These are phyloP conservation scores for Curvularia eragrostidis DNA, from an alignment of 2,329 filamentous ascomycete species.

Conservation along the genomic window DNA sequence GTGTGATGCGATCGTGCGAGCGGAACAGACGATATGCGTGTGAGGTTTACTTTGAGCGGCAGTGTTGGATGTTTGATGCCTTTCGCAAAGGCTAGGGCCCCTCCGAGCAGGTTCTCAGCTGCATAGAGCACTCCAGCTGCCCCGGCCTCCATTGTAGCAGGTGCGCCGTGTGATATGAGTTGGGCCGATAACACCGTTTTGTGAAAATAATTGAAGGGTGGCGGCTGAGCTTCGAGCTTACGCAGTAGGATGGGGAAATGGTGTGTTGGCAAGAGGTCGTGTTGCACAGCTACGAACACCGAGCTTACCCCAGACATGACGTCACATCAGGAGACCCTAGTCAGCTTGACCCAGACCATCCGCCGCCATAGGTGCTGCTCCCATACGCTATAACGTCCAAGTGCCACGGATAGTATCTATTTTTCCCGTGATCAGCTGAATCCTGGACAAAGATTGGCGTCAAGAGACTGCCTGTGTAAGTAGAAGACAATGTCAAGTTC, in stretches of 20 bases:
- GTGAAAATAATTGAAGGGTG: background rate
- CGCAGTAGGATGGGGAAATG: background rate
- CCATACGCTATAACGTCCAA: background rate
- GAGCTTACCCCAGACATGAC: conserved; percentile 11
- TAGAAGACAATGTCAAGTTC: background rate
- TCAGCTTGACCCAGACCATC: conserved; percentile 1
- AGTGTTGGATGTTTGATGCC: conserved; percentile 57
- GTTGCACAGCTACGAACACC: conserved; percentile 12
- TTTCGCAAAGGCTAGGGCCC: conserved; percentile 57
- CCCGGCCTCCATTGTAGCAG: conserved; percentile 46
- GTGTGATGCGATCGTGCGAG: conserved; percentile 61
- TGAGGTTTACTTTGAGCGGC: conserved; percentile 60
- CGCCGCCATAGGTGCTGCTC: background rate
- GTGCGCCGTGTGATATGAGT: conserved; percentile 46
- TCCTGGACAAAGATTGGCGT: background rate
- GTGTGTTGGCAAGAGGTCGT: conserved; percentile 13
- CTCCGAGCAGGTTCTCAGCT: conserved; percentile 45
- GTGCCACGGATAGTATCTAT: background rate
- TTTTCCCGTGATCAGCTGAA: background rate
- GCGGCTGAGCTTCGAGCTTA: background rate
- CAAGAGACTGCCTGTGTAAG: background rate
- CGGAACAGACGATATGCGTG: conserved; percentile 53
- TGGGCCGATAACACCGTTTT: background rate
- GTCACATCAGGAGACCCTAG: conserved; percentile 16
- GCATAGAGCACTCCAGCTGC: conserved; percentile 49